These are phyloP conservation scores for Iberis pinnata DNA, from an alignment of 345 rosid genomes.

Conservation along the genomic window DNA sequence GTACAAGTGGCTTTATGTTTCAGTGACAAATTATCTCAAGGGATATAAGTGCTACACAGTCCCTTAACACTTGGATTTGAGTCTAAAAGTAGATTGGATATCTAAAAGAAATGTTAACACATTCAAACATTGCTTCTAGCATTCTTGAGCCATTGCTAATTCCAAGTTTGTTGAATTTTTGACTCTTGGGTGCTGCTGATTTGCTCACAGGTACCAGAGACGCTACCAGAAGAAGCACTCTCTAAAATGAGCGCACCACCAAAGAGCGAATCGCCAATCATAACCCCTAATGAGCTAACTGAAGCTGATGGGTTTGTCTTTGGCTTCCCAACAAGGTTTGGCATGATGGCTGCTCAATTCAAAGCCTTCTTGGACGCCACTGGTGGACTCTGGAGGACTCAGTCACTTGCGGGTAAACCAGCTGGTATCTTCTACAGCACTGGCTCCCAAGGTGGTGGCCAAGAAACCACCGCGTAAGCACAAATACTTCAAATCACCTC, in stretches of 20 bases:
- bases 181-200: too few species aligned
- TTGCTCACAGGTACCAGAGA: slow-evolving; percentile 66
- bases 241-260: slow-evolving; percentile 88
- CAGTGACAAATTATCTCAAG: too few species aligned
- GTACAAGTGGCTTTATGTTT: too few species aligned
- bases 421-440: slow-evolving; percentile 97
- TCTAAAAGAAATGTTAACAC: too few species aligned
- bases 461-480: slow-evolving; percentile 92
- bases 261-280: slow-evolving; percentile 71
- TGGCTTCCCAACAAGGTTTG: slow-evolving; percentile 96
- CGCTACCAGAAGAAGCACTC: slow-evolving; percentile 74
- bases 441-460: slow-evolving; percentile 98
- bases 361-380: slow-evolving; percentile 93
- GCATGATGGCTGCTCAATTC: slow-evolving; percentile 99
- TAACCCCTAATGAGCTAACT: slow-evolving; percentile 61
- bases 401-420: slow-evolving; percentile 88
- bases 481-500: slow-evolving; percentile 2
- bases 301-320: slow-evolving; percentile 89
- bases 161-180: too few species aligned
- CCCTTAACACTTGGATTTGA: too few species aligned
- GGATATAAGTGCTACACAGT: too few species aligned
- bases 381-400: slow-evolving; percentile 92
- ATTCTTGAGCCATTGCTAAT: too few species aligned
- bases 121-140: too few species aligned
- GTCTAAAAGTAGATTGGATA: too few species aligned